Conservation (phyloP, 306 rosid genomes). For the Medicago ruthenica region DNA sequence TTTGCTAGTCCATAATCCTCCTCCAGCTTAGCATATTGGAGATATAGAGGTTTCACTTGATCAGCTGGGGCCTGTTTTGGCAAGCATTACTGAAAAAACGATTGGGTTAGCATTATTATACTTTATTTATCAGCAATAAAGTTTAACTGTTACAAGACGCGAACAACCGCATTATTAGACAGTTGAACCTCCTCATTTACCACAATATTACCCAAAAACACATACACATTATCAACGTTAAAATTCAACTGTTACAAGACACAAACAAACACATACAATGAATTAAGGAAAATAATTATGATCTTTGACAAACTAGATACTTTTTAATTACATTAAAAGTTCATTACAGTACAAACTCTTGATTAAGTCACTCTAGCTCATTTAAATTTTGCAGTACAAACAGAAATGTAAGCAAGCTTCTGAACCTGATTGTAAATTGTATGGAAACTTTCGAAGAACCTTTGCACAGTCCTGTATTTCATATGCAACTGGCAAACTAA, state of each 20-base stretch:
- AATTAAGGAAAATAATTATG: background rate
- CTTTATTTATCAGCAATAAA: conserved; percentile 9
- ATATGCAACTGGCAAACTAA: too few relatives aligned
- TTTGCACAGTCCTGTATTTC: too few relatives aligned
- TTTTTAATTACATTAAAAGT: background rate
- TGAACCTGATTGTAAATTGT: too few relatives aligned
- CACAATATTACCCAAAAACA: conserved; percentile 31
- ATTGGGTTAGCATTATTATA: conserved; percentile 36
- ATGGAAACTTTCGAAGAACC: too few relatives aligned
- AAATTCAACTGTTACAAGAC: conserved; percentile 17
- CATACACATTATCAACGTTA: background rate
- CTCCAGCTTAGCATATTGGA: conserved; percentile 57
- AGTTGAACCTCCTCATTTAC: background rate
- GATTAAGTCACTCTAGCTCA: background rate
- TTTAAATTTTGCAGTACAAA: too few relatives aligned
- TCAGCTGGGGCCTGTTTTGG: conserved; percentile 50
- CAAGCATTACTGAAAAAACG: conserved; percentile 35
- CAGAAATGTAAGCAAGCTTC: too few relatives aligned
- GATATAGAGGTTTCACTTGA: conserved; percentile 54
- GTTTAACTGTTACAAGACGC: conserved; percentile 10
- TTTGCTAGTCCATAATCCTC: conserved; percentile 55
- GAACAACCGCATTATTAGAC: background rate
- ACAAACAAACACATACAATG: background rate
- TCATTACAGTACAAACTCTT: background rate
- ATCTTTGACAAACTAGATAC: conserved; percentile 23